Evolutionary conservation across 148 eudicot genomes (phyloP), one percentile per base, ranked within the genome.

Genomic region (Cornus controversa): DNA sequence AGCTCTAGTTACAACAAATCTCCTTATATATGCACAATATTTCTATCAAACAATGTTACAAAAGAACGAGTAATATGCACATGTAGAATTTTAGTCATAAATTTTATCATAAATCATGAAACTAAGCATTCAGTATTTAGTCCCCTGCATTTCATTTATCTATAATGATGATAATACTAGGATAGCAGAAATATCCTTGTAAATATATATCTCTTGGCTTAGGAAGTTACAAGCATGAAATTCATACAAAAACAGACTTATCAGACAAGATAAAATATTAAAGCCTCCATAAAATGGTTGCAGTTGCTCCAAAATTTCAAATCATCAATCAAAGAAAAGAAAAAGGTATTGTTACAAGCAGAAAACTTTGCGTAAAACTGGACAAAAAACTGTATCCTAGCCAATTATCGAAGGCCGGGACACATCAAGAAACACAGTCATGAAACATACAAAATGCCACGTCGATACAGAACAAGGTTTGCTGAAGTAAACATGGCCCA

Each of bases 371-470:
- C 64, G 31, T 77, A 69, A 75, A 81, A 72, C 29, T 50, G 71
- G 23, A 54, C 34, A 54, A 69, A 14, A 67, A 77, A 37, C 67
- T 63, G 36, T 31, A 70, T 9, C 64, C 18, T 34, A 45, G 69
- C 70, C 66, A 58, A 66, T 70, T 26, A 36, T 65, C 47, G 36
- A 64, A 22, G 64, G 8, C 24, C 5, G 20, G 40, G 10, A 72
- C 27, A 66, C 66, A 74, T 45, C 27, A 69, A 58, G 73, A 31
- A 66, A 71, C 67, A 75, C 27, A 67, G 72, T 88, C 87, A 96
- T 68, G 99, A 96, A 76, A 96, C 87, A 78, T 89, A 86, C 87
- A 96, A 67, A 80, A 86, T 78, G 37, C 99, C 98, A 20, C 89
- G 90, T 31, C 99, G 88, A 80, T 87, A 96, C n/a, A 91, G 80